Conservation (phyloP, 2,329 filamentous ascomycete species). For the Tolypocladium ophioglossoides region DNA sequence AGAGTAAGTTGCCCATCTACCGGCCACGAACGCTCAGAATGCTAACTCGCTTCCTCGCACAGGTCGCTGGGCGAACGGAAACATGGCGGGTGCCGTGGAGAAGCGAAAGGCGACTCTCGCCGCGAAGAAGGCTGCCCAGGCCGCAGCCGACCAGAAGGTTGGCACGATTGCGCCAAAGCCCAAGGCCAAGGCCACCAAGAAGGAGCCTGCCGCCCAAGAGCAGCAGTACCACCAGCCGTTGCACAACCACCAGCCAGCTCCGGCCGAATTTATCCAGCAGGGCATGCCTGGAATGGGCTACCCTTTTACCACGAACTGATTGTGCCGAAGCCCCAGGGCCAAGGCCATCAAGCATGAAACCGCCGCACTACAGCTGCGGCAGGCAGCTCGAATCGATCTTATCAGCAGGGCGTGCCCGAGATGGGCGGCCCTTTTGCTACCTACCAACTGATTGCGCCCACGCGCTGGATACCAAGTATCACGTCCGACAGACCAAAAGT, state of each 20-base stretch:
- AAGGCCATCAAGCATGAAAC: neutral
- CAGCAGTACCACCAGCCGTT: constrained; percentile 8
- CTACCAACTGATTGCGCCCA: neutral
- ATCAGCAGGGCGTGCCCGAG: neutral
- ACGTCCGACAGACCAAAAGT: neutral
- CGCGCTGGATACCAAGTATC: neutral
- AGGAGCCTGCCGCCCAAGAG: constrained; percentile 12
- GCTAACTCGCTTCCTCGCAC: constrained; percentile 12
- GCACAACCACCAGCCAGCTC: neutral
- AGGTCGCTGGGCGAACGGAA: constrained; percentile 51
- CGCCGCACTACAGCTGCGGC: neutral
- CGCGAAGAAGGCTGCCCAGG: constrained; percentile 44
- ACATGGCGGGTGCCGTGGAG: constrained; percentile 49
- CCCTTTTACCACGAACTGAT: constrained; percentile 8
- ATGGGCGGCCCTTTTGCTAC: neutral
- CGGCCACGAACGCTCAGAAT: neutral
- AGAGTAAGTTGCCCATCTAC: constrained; percentile 32
- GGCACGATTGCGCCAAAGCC: constrained; percentile 26
- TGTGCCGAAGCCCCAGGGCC: neutral
- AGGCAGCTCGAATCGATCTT: neutral
- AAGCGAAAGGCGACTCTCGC: constrained; percentile 51
- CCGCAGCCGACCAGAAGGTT: constrained; percentile 24
- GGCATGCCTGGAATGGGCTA: constrained; percentile 18
- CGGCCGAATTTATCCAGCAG: constrained; percentile 12
- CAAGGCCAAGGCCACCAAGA: constrained; percentile 24